Base-by-base conservation (phyloP, 2,329 filamentous ascomycete genomes). In the Trichophyton rubrum region DNA sequence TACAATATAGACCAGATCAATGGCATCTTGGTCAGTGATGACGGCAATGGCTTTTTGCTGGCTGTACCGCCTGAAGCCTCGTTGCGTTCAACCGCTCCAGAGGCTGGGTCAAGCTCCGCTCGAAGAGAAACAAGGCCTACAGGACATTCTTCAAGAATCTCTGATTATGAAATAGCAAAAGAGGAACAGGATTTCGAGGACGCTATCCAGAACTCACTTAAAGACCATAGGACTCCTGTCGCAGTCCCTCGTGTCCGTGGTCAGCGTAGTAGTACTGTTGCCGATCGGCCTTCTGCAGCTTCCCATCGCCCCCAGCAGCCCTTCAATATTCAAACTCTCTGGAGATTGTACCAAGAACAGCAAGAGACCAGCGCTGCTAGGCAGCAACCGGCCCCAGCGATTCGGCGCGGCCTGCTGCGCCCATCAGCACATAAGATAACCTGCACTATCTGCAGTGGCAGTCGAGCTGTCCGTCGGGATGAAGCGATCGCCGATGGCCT, bases 401-500 rank as follows among this genome's bases (percentile, higher is more conserved):
- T 22, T 3, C 7, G 45, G n/a, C 17, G 20, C n/a, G 45, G 4
- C 1, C 3, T 45, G n/a, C 41, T 17, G 17, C 13, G 11, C 11
- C 6, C n/a, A 2, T 15, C 41, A 45, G 17, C 41, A 20, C 17
- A 5, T 22, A 49, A 3, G 45, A 22, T 20, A 22, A 20, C 45
- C 8, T 62, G 61, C 30, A 35, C 43, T 13, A n/a, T 58, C 7
- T 62, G 61, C 15, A 17, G 17, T 45, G 24, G 8, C 4, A 58
- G 20, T 9, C 27, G 27, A 45, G 59, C 59, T 5, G 38, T 58
- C 3, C 57, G 33, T 17, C 58, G 59, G 45, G 43, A 60, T 41
- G 58, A 41, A 33, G n/a, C 24, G 11, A 40, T 60, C 13, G 59
- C 51, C 13, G 57, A 40, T 22, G 61, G 61, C 24, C n/a, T 22